phyloP scores from a whole-genome alignment of 169 alveolate genomes.

The Plasmodium malariae region DNA sequence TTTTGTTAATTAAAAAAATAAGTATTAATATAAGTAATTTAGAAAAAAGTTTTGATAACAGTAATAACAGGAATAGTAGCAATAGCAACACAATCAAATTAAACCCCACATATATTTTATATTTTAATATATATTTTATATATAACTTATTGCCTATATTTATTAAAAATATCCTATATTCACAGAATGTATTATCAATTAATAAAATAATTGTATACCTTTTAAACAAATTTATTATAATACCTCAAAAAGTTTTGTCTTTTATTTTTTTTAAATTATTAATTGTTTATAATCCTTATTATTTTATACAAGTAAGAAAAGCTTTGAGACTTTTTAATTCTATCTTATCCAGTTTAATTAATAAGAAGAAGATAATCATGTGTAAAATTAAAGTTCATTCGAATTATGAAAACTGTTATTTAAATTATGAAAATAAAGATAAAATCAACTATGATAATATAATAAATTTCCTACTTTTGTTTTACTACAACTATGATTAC shows the following conservation, averaged over 20 bases:
- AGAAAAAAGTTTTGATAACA: constrained; percentile 3
- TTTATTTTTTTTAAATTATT: constrained; percentile 61
- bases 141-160: constrained; percentile 67
- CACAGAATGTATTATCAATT: constrained; percentile 69
- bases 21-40: constrained; percentile 48
- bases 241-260: constrained; percentile 64
- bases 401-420: constrained; percentile 64
- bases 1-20: constrained; percentile 68
- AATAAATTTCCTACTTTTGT: constrained; percentile 35
- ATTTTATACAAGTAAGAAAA: constrained; percentile 65
- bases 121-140: constrained; percentile 57
- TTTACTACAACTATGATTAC: constrained; percentile 67
- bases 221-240: constrained; percentile 60
- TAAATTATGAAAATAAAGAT: constrained; percentile 66
- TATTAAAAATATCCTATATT: constrained; percentile 45
- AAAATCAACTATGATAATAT: constrained; percentile 66
- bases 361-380: constrained; percentile 38
- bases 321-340: constrained; percentile 52
- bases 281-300: constrained; percentile 70
- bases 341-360: constrained; percentile 26
- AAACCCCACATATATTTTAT: constrained; percentile 60
- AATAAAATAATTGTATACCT: constrained; percentile 59
- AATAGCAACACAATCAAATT: constrained; percentile 23
- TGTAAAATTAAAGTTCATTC: constrained; percentile 67
- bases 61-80: neutral